Base-by-base conservation (phyloP, 768 basidiomycete species). In the Boletus rubescentipes region DNA sequence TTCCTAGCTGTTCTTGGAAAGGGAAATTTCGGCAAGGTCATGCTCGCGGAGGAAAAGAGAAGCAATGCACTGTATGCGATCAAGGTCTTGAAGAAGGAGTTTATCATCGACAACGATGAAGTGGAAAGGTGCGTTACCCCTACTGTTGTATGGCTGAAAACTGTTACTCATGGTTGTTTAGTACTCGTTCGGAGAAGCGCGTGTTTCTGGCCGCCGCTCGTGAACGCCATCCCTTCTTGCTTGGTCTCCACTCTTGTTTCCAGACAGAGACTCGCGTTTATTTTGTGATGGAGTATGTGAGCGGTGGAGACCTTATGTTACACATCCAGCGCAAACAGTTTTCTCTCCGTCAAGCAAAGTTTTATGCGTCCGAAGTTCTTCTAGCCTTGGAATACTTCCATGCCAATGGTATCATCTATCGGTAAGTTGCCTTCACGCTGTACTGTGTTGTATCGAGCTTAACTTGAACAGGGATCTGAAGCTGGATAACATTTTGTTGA, bases 231-330 rank as follows among this genome's bases (percentile, higher is more conserved):
- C 97, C 97, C 0, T 99, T 99, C 84, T 75, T 99, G 38, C 87
- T 99, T 58, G 92, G 89, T 12, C 78, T 99, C 37, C 97, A 98
- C 68, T 98, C 96, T 15, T 98, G 97, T 78, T 99, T 99, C 85
- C 97, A 99, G 75, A 98, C 97, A 5, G 97, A 98, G 73, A 98
- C 97, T 5, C 89, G 97, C 20, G 89, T 99, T 47, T 99, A 99
- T 78, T 98, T 99, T 68, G 97, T 98, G 62, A 98, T 99, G 97
- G 97, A 98, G 75, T 99, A 98, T 73, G 90, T 99, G 58, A 94
- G 93, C 65, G 97, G 97, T 55, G 97, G 97, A 61, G 97, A 99
- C 77, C 81, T 99, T 55, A 98, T 99, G 97, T 79, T 98, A 61
- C 97, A 99, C 72, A 98, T 99, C 64, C 97, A 99, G 70, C 86